These are phyloP conservation scores for Forsythia suspensa DNA, from an alignment of 257 asterid genomes.

Conservation along the genomic window DNA sequence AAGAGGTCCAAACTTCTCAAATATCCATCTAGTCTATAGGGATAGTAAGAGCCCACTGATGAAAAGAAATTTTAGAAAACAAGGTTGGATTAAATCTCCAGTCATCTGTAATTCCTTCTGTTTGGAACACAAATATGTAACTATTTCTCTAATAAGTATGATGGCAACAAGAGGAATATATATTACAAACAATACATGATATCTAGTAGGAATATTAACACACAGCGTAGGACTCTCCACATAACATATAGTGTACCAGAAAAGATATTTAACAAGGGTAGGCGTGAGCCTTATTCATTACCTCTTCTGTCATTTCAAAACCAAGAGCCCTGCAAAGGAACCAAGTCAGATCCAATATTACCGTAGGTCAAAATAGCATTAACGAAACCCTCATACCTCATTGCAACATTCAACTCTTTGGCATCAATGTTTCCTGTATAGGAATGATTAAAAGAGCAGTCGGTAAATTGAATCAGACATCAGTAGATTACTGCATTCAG, in stretches of 20 bases:
- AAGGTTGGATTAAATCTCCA: not conserved
- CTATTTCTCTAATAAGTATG: not conserved
- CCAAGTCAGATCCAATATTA: conserved; percentile 9
- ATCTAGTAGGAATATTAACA: not conserved
- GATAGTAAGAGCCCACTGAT: not conserved
- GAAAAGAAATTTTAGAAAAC: not conserved
- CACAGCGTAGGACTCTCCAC: not conserved
- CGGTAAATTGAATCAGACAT: conserved; percentile 1
- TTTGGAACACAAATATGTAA: not conserved
- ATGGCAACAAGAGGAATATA: not conserved
- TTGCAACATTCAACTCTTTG: conserved; percentile 90
- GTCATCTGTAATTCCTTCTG: not conserved
- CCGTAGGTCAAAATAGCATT: not conserved
- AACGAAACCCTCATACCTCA: conserved; percentile 57
- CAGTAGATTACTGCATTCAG: not conserved
- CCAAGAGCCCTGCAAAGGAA: conserved; percentile 88
- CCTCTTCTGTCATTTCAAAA: conserved; percentile 95
- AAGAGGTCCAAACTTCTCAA: not conserved
- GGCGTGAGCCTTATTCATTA: conserved; percentile 28
- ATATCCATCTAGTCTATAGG: not conserved
- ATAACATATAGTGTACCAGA: not conserved
- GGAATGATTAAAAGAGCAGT: conserved; percentile 7
- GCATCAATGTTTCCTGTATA: conserved; percentile 85
- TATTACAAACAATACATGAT: not conserved
- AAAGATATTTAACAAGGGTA: conserved; percentile 6